These are phyloP conservation scores for Penicillium sumatraense DNA, from an alignment of 2,329 filamentous ascomycete genomes.

Conservation along the genomic window DNA sequence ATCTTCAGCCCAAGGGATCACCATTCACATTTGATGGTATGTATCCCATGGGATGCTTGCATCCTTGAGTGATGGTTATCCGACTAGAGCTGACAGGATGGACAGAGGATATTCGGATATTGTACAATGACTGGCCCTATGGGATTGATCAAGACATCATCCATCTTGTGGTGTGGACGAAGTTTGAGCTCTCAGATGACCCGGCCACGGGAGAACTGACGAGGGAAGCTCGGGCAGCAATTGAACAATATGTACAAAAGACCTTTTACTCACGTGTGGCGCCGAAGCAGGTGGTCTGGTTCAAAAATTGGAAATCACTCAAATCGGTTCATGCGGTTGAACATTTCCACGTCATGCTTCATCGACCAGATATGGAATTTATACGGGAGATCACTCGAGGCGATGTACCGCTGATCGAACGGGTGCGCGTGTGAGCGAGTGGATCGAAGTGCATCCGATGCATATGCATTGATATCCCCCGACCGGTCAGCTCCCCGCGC, in stretches of 20 bases:
- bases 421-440: conserved; percentile 36
- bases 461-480: conserved; percentile 6
- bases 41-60: conserved; percentile 6
- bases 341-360: conserved; percentile 94
- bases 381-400: conserved; percentile 72
- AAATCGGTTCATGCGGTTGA: conserved; percentile 88
- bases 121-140: conserved; percentile 95
- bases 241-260: conserved; percentile 71
- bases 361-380: conserved; percentile 72
- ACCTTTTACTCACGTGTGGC: conserved; percentile 62
- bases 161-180: conserved; percentile 91
- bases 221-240: conserved; percentile 62
- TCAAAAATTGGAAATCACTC: conserved; percentile 86
- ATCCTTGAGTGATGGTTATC: neutral
- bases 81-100: neutral
- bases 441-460: conserved; percentile 1
- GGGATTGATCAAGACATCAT: conserved; percentile 77
- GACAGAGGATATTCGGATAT: conserved; percentile 69
- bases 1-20: conserved; percentile 34
- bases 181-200: conserved; percentile 78
- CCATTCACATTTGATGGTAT: conserved; percentile 44
- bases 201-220: conserved; percentile 69
- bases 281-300: conserved; percentile 71
- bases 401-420: conserved; percentile 69
- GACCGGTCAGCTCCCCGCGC: conserved; percentile 14